Evolutionary conservation across 768 basidiomycete genomes (phyloP), one percentile per base, ranked within the genome.

Genomic region (Panus rudis): DNA sequence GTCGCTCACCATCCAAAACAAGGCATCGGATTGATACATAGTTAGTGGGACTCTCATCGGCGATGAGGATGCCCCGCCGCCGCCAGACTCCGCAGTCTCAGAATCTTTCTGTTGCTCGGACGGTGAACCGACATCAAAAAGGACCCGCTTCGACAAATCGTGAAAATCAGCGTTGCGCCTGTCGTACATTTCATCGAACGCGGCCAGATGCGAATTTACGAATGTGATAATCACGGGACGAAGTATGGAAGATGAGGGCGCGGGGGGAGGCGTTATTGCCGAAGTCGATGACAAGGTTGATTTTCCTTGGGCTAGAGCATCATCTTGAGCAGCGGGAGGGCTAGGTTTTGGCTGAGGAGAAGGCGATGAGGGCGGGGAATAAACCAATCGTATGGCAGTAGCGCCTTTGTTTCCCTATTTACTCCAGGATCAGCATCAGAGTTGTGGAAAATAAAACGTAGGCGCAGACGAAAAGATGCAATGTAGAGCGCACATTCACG

Each of bases 391-490:
- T 31, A 87, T 52, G 2, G 81, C 85, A 4, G 76, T 76, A 5
- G 73, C 85, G 32, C 89, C 89, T 64, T 92, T 92, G 63, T 92
- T 92, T 22, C 87, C 88, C 86, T 89, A 43, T 42, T 27, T 19
- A 31, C n/a, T 17, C n/a, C n/a, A n/a, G 43, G n/a, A 32, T 21
- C 17, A 22, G 19, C 32, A 22, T 11, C 11, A 20, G 28, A 21
- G 13, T 22, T 13, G 34, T 1, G 39, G 3, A 42, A 16, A 14
- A 16, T 5, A 13, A 27, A 13, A 25, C 25, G 23, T 33, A 27
- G 27, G n/a, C 14, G 20, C 51, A 20, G 32, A 40, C 32, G 27
- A 49, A 33, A 42, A 24, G 19, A 22, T 35, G 28, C 21, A 6
- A 31, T 34, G 43, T 42, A 8, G 25, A 30, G 33, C 41, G 26